These are phyloP conservation scores for Eragrostis nindensis DNA, from an alignment of 176 grass and related monocot genomes.

Conservation along the genomic window DNA sequence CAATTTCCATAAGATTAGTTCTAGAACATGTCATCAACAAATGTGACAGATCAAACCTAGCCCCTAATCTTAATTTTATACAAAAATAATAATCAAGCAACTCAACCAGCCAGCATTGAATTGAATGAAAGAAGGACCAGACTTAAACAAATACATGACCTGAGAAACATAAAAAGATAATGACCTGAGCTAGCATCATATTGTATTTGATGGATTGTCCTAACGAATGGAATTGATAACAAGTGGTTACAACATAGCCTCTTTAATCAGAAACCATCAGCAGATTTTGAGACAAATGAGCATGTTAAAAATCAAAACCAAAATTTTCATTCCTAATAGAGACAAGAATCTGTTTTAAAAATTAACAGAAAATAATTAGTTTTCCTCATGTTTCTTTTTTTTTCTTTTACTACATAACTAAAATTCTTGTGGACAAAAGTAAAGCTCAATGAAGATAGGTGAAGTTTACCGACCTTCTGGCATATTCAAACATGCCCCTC, in stretches of 20 bases:
- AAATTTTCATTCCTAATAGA: too few species aligned
- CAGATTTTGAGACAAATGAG: too few species aligned
- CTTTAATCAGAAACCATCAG: too few species aligned
- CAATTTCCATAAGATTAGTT: slow-evolving; percentile 34
- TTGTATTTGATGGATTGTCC: not conserved
- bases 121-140: not conserved
- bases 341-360: too few species aligned
- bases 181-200: not conserved
- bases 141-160: not conserved
- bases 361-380: too few species aligned
- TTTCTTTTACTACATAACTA: too few species aligned
- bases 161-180: not conserved
- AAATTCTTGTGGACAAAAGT: too few species aligned
- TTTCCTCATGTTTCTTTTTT: too few species aligned
- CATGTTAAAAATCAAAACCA: too few species aligned
- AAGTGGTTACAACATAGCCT: not conserved
- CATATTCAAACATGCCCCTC: slow-evolving; percentile 87
- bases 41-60: not conserved
- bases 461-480: slow-evolving; percentile 68
- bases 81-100: slow-evolving; percentile 1
- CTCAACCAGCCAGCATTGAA: not conserved
- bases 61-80: not conserved
- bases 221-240: not conserved
- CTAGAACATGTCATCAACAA: not conserved
- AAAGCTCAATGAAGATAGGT: too few species aligned